Evolutionary conservation across 2,329 filamentous ascomycete genomes (phyloP), one percentile per base, ranked within the genome.

Genomic region (Teratosphaeria viscida): DNA sequence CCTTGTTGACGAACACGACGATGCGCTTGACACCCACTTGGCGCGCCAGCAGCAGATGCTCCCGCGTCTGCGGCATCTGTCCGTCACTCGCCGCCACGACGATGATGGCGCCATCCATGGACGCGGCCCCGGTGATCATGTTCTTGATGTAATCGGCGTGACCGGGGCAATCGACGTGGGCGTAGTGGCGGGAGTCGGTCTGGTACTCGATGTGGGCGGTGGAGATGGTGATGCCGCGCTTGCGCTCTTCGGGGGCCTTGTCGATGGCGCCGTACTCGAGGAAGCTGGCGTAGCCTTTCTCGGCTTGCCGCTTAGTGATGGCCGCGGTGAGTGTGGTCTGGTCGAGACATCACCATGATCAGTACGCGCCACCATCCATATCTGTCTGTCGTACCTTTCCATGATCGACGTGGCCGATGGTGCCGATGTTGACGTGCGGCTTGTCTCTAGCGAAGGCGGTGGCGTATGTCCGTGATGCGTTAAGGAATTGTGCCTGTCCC

Each of bases 131-230:
- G 68, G 94, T 99, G 77, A 99, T 99, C 94, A 99, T 99, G 87
- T 99, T 99, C 86, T 99, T 99, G 82, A 99, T 97, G 84, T 99
- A 99, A 90, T 99, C 94, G 79, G 94, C 94, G 87, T 99, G 94
- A 79, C 94, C 94, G 61, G 94, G 94, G 79, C 94, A 99, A 85
- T 99, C 94, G 81, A 99, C 94, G 85, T 99, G 94, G 72, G 94
- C 94, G 81, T 99, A 99, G 82, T 99, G 94, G 73, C 94, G 88
- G 74, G 82, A 82, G 0, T 96, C 90, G 76, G 94, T 99, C 70
- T 90, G 80, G 82, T 97, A 99, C 82, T 99, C 94, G 80, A 99
- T 95, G 80, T 99, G 94, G 67, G 94, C 90, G 59, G 94, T 95
- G 61, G 94, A 92, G 75, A 99, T 99, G 75, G 94, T 99, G 79